Conservation (phyloP, 2,329 filamentous ascomycete species). For the Aspergillus sp. region DNA sequence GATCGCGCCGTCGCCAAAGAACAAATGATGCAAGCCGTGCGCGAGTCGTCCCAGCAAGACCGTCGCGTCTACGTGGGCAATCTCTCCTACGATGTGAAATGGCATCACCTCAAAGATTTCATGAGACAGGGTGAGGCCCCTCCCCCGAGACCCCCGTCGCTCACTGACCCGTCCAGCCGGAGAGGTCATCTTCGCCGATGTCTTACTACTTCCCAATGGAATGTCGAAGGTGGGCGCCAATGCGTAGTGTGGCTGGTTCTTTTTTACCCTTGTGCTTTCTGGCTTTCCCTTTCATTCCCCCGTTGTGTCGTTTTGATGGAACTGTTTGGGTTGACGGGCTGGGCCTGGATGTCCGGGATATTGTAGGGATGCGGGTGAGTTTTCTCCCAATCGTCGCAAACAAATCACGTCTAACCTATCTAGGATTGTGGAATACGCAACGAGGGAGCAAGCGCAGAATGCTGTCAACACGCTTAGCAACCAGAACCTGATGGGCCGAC, state of each 20-base stretch:
- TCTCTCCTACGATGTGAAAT: slow-evolving; percentile 98
- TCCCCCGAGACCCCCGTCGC: too few relatives aligned
- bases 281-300: slow-evolving; percentile 54
- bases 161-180: slow-evolving; percentile 62
- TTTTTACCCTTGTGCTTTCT: slow-evolving; percentile 56
- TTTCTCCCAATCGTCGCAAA: not conserved
- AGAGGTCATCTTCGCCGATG: slow-evolving; percentile 99
- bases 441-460: slow-evolving; percentile 96
- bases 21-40: slow-evolving; percentile 92
- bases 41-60: slow-evolving; percentile 96
- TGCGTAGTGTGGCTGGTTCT: slow-evolving; percentile 83
- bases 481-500: slow-evolving; percentile 96
- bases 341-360: slow-evolving; percentile 79
- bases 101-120: slow-evolving; percentile 99
- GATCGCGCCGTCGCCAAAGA: slow-evolving; percentile 81
- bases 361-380: slow-evolving; percentile 99
- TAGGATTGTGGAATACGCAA: slow-evolving; percentile 99
- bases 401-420: slow-evolving; percentile 15
- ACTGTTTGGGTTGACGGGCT: slow-evolving; percentile 98
- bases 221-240: slow-evolving; percentile 99
- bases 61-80: slow-evolving; percentile 99
- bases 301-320: slow-evolving; percentile 65
- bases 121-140: slow-evolving; percentile 90
- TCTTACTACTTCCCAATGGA: slow-evolving; percentile 99
- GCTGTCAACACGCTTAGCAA: slow-evolving; percentile 98